Evolutionary conservation across 2,329 filamentous ascomycete species (phyloP).

Genomic region (Chrysoporthe deuterocubensis): DNA sequence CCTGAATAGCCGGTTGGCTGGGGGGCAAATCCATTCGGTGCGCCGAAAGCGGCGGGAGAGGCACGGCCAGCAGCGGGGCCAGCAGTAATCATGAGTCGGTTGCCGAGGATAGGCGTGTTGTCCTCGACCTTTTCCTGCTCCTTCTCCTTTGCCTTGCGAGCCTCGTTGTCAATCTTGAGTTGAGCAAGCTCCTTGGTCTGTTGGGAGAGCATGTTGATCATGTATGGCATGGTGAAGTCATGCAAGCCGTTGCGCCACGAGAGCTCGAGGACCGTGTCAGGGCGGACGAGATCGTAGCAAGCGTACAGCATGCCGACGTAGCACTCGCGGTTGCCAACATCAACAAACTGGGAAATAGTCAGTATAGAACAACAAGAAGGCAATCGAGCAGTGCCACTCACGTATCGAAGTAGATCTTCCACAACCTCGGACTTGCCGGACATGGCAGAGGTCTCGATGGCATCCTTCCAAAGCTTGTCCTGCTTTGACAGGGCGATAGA

Average conservation of each 20-base stretch:
- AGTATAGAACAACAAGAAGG: slow-evolving; percentile 35
- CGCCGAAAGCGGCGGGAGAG: slow-evolving; percentile 65
- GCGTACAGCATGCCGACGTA: slow-evolving; percentile 99
- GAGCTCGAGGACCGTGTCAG: slow-evolving; percentile 90
- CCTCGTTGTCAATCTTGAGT: slow-evolving; percentile 93
- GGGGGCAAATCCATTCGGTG: slow-evolving; percentile 35
- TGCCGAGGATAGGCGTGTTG: slow-evolving; percentile 87
- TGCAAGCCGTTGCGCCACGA: slow-evolving; percentile 94
- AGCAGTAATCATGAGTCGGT: slow-evolving; percentile 93
- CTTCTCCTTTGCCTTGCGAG: slow-evolving; percentile 44
- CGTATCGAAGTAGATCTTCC: slow-evolving; percentile 93
- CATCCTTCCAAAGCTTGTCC: slow-evolving; percentile 99
- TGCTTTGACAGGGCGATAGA: slow-evolving; percentile 97
- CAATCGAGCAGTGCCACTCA: slow-evolving; percentile 60
- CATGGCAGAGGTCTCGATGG: slow-evolving; percentile 94
- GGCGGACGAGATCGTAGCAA: slow-evolving; percentile 95
- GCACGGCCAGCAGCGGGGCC: slow-evolving; percentile 66
- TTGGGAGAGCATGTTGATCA: slow-evolving; percentile 97
- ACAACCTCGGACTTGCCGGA: slow-evolving; percentile 90
- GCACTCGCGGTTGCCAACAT: slow-evolving; percentile 98
- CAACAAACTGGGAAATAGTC: slow-evolving; percentile 75
- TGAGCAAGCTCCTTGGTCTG: slow-evolving; percentile 83
- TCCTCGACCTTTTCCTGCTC: slow-evolving; percentile 79
- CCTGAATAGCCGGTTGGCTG: slow-evolving; percentile 77
- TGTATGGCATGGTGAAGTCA: slow-evolving; percentile 99